These are phyloP conservation scores for Ustilago hordei DNA, from an alignment of 1,284 basidiomycete species.

Conservation along the genomic window DNA sequence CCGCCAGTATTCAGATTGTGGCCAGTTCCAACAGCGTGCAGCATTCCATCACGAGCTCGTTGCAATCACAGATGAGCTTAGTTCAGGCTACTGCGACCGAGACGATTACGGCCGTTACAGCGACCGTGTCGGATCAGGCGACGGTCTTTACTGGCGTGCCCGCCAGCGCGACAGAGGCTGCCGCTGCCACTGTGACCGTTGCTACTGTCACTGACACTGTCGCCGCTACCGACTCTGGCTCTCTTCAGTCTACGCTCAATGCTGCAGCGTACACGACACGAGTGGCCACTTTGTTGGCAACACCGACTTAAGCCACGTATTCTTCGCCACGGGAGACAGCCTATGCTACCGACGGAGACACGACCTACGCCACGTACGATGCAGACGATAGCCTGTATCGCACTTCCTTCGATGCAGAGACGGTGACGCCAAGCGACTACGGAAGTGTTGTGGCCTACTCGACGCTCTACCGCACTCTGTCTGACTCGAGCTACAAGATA, in stretches of 20 bases:
- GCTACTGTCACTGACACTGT: background rate
- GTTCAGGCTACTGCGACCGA: slow-evolving; percentile 31
- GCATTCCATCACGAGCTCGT: slow-evolving; percentile 33
- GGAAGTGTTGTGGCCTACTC: background rate
- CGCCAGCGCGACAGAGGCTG: slow-evolving; percentile 11
- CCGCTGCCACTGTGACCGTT: slow-evolving; percentile 10
- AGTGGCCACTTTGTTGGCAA: background rate
- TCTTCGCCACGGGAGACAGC: background rate
- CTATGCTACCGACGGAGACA: slow-evolving; percentile 1
- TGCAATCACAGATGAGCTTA: slow-evolving; percentile 29
- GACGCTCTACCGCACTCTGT: background rate
- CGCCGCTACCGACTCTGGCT: background rate
- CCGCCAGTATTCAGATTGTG: slow-evolving; percentile 38
- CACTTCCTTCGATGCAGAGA: background rate
- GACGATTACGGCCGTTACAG: slow-evolving; percentile 31
- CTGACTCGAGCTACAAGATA: background rate
- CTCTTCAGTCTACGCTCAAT: slow-evolving; percentile 5
- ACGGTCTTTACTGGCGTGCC: slow-evolving; percentile 28
- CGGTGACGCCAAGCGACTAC: background rate
- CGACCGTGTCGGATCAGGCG: slow-evolving; percentile 25
- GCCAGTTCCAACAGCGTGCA: slow-evolving; percentile 51
- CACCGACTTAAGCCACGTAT: background rate
- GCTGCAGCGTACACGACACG: slow-evolving; percentile 2
- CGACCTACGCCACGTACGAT: background rate
- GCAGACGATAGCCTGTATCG: background rate